Percentiles rank a stretch among this genome's conserved stretches.
Evolutionary conservation across 208 protist genomes (phyloP).

Genomic region (Acanthamoeba lenticulata): DNA sequence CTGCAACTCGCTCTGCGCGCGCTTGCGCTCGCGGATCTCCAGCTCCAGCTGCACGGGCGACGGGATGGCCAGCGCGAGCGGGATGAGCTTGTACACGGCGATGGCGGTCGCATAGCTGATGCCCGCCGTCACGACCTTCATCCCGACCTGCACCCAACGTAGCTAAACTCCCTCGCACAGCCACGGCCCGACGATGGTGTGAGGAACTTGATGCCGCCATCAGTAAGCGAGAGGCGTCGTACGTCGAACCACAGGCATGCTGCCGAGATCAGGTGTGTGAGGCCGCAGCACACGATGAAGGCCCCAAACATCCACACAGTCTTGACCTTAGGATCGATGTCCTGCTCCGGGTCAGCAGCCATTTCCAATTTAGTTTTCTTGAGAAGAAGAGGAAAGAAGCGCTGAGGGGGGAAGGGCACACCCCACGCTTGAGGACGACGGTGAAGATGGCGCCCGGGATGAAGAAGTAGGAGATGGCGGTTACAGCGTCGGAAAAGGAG

Average conservation of each 20-base stretch:
- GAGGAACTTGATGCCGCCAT: too few species aligned
- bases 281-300: not conserved
- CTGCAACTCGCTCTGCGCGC: not conserved
- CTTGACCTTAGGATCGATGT: not conserved
- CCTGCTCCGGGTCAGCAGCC: not conserved
- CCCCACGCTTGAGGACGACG: not conserved
- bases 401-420: not conserved
- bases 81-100: conserved; percentile 39
- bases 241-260: not conserved
- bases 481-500: not conserved
- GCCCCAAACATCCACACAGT: conserved; percentile 6
- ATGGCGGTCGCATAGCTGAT: conserved; percentile 46
- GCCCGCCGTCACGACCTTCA: conserved; percentile 24
- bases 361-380: too few species aligned
- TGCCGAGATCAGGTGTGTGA: not conserved
- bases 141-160: not conserved
- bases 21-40: conserved; percentile 37
- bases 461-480: conserved; percentile 3
- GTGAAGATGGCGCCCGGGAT: conserved; percentile 35
- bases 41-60: not conserved
- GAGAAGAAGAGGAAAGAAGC: not conserved
- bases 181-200: too few species aligned
- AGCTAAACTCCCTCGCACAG: too few species aligned
- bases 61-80: conserved; percentile 27
- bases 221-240: not conserved